A percentile compares a stretch with the other conserved stretches of the same genome.
These are phyloP conservation scores for Barbatosphaeria neglecta DNA, from an alignment of 495 filamentous ascomycete species.

Conservation along the genomic window DNA sequence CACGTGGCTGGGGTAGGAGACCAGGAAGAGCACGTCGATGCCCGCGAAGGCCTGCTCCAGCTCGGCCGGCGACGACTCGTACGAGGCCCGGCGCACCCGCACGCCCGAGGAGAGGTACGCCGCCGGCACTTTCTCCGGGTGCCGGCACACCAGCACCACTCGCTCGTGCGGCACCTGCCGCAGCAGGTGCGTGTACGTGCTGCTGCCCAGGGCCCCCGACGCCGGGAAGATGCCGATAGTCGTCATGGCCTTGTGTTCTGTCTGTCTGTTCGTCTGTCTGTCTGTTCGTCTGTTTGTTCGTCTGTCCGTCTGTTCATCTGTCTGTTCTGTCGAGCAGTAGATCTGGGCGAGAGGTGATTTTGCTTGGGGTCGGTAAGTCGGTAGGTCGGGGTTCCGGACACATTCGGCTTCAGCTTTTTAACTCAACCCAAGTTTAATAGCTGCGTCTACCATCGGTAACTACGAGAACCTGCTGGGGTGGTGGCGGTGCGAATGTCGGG, in stretches of 20 bases:
- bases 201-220: constrained; percentile 34
- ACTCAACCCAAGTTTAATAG: too few species aligned
- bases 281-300: too few species aligned
- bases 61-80: constrained; percentile 20
- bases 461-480: too few species aligned
- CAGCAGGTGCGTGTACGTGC: constrained; percentile 33
- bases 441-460: too few species aligned
- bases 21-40: constrained; percentile 35
- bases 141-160: constrained; percentile 33
- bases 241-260: constrained; percentile 6
- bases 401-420: too few species aligned
- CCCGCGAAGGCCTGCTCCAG: constrained; percentile 27
- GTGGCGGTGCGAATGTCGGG: too few species aligned
- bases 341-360: too few species aligned
- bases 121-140: constrained; percentile 25
- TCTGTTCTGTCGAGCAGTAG: too few species aligned
- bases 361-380: too few species aligned
- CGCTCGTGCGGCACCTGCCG: constrained; percentile 24
- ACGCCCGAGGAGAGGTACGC: constrained; percentile 13
- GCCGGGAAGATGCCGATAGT: constrained; percentile 37
- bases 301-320: too few species aligned
- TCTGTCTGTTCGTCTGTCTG: too few species aligned
- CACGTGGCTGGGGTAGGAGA: constrained; percentile 31
- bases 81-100: constrained; percentile 27
- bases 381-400: too few species aligned